Evolutionary conservation across 2,329 filamentous ascomycete species (phyloP), one percentile per base, ranked within the genome.

Genomic region (Fusarium sarcochroum): DNA sequence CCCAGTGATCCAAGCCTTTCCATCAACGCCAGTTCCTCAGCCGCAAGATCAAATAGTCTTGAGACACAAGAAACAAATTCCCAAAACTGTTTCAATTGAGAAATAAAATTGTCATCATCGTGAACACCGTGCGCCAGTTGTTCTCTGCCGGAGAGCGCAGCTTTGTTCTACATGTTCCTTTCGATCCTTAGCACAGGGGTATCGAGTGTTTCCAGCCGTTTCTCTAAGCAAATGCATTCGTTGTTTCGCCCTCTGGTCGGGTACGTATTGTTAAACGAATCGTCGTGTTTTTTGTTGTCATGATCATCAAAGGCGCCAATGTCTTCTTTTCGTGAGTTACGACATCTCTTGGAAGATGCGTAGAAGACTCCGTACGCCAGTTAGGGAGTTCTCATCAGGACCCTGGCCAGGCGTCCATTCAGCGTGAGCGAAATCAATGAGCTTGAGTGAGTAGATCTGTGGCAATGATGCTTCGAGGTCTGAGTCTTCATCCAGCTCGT

Each of bases 341-440:
- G 84, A 80, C 76, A 97, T 80, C 56, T 91, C 85, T 59, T 89
- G 85, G 72, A 98, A 90, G 30, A 98, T 90, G 62, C 84, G 84
- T 51, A 87, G 84, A 37, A 95, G 82, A 76, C 86, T 95, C 75
- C 89, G 85, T 65, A 98, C 88, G 0, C 94, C 94, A 35, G 83
- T 82, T 32, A 98, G 83, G 15, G 87, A 82, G 75, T 98, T 98
- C 80, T 97, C 91, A 77, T 99, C 96, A 0, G 92, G 91, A 0
- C 95, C 95, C 73, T 91, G 81, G 2, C 93, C 93, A 0, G 93
- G 91, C 2, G 89, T 91, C 90, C 91, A 98, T 49, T 84, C 82
- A 13, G 96, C 96, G 79, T 99, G 96, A 2, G 96, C 96, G 84
- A 99, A 99, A 78, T 99, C 96, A 72, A 99, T 99, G 67, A 99